Conservation (phyloP, 345 rosid genomes). For the Chamaenerion angustifolium region DNA sequence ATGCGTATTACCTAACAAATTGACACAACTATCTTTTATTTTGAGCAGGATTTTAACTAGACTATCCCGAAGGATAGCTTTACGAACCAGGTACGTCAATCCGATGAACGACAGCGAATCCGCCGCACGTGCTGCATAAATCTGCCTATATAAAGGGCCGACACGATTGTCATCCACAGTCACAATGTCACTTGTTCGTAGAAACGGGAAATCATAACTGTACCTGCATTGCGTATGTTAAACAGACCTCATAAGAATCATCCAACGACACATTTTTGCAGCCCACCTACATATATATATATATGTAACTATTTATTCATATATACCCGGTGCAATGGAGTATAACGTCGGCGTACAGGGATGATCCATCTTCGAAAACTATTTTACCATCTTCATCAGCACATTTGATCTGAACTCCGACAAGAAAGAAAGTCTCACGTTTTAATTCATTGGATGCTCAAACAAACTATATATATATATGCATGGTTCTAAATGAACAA, state of each 20-base stretch:
- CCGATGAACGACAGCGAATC: constrained; percentile 76
- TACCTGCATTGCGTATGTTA: constrained; percentile 28
- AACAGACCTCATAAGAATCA: no score
- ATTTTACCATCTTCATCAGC: constrained; percentile 48
- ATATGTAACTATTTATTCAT: no score
- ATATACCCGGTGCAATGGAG: constrained; percentile 77
- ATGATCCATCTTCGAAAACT: constrained; percentile 41
- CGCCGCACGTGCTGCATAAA: constrained; percentile 55
- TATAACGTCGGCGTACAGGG: constrained; percentile 40
- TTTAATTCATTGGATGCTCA: not conserved
- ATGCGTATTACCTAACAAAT: no score
- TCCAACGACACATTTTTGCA: not conserved
- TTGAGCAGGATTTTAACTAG: no score
- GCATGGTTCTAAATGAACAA: no score
- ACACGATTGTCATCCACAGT: constrained; percentile 65
- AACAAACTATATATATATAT: no score
- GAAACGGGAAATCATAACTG: constrained; percentile 81
- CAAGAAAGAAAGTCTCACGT: not conserved
- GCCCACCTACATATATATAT: not conserved
- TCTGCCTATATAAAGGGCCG: constrained; percentile 64
- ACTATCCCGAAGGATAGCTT: no score
- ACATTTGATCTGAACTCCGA: constrained; percentile 35
- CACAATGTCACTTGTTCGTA: constrained; percentile 52
- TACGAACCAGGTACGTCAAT: constrained; percentile 21
- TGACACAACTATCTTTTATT: no score